phyloP scores from a whole-genome alignment of 2,329 filamentous ascomycete genomes.

The Penicillium sclerotigenum region DNA sequence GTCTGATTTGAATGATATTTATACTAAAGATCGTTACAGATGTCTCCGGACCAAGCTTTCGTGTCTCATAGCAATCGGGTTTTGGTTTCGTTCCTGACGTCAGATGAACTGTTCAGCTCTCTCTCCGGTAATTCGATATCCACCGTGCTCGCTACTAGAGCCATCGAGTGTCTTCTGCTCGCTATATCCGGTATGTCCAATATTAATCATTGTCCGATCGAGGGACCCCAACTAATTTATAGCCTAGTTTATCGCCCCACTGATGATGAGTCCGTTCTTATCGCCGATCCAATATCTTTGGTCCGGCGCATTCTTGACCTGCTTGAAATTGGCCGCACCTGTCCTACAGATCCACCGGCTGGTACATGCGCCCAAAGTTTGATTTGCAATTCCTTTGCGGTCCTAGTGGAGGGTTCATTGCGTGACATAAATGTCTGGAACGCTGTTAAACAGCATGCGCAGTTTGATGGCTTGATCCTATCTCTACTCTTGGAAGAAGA shows the following conservation, averaged over 20 bases:
- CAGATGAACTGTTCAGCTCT: conserved; percentile 52
- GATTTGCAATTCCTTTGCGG: conserved; percentile 46
- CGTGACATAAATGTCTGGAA: conserved; percentile 48
- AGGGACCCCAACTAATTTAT: conserved; percentile 15
- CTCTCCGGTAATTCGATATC: conserved; percentile 47
- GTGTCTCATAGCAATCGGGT: conserved; percentile 50
- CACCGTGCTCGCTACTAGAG: conserved; percentile 50
- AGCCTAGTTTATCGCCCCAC: conserved; percentile 21
- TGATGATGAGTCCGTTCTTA: conserved; percentile 25
- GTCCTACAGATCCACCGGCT: conserved; percentile 12
- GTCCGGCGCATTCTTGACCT: conserved; percentile 37
- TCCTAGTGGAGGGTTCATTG: conserved; percentile 49
- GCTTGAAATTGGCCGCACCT: conserved; percentile 28
- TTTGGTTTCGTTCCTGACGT: conserved; percentile 60
- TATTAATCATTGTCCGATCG: not conserved
- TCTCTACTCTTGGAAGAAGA: conserved; percentile 46
- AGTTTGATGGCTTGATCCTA: conserved; percentile 39
- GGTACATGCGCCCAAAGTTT: conserved; percentile 31
- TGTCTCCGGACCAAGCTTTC: conserved; percentile 36
- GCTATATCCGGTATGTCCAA: conserved; percentile 53
- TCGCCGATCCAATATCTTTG: conserved; percentile 38
- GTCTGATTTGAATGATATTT: not conserved
- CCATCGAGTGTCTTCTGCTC: conserved; percentile 57
- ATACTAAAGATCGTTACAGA: conserved; percentile 13
- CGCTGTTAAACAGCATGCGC: conserved; percentile 38